Evolutionary conservation across 768 basidiomycete genomes (phyloP).

Genomic region (Rickenella mellea): DNA sequence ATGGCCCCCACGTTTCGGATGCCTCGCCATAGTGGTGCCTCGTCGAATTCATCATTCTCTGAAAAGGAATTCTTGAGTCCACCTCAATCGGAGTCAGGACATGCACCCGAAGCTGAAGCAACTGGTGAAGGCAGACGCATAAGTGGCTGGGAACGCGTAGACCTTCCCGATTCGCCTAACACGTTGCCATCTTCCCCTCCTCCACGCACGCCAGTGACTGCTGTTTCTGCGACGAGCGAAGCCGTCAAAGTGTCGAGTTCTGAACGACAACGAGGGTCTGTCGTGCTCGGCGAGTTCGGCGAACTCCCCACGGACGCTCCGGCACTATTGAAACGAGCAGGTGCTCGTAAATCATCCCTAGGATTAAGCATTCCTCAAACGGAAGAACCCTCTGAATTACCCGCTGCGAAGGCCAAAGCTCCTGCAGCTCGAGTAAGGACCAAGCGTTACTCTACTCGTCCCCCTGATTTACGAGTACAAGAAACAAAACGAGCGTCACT

Average conservation of each 20-base stretch:
- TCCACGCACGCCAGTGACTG: conserved; percentile 28
- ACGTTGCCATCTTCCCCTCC: conserved; percentile 28
- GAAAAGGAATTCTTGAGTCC: conserved; percentile 27
- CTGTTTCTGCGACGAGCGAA: conserved; percentile 10
- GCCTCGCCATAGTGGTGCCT: conserved; percentile 23
- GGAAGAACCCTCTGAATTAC: conserved; percentile 43
- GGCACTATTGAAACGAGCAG: conserved; percentile 15
- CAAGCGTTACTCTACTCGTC: conserved; percentile 38
- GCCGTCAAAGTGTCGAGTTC: conserved; percentile 20
- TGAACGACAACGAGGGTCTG: conserved; percentile 22
- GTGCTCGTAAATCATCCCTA: too few relatives aligned
- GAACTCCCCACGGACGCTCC: conserved; percentile 19
- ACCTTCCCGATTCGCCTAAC: conserved; percentile 29
- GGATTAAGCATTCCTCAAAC: too few relatives aligned
- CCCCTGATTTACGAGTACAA: conserved; percentile 39
- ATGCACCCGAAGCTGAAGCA: background rate
- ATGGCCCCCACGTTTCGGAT: conserved; percentile 50
- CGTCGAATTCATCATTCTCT: conserved; percentile 34
- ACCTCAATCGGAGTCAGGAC: conserved; percentile 6
- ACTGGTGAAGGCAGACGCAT: conserved; percentile 14
- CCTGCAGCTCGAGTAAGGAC: conserved; percentile 34
- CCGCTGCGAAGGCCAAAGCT: conserved; percentile 24
- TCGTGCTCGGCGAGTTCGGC: conserved; percentile 17
- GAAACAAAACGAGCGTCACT: conserved; percentile 15
- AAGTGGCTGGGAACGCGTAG: conserved; percentile 22